A percentile compares a stretch with the other conserved stretches of the same genome.
Evolutionary conservation across 345 rosid species (phyloP).

Genomic region (Bruguiera gymnorhiza): DNA sequence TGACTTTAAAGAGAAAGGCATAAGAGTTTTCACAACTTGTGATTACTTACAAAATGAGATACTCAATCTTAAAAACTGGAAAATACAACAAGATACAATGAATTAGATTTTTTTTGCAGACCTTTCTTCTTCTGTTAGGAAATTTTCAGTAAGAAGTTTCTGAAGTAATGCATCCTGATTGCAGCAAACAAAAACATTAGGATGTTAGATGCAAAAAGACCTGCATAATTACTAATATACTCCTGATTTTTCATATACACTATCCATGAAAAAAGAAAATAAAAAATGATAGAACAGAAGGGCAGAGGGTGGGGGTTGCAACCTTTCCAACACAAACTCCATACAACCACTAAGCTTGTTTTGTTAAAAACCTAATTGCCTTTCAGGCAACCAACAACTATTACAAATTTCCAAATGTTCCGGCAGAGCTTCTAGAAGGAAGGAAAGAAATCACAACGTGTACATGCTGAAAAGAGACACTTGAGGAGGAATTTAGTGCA

Average conservation of each 20-base stretch:
- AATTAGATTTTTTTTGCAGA: constrained; percentile 11
- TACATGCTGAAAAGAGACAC: too few species aligned
- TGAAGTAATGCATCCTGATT: constrained; percentile 81
- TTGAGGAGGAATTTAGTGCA: too few species aligned
- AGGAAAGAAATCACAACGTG: too few species aligned
- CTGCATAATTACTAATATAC: neutral
- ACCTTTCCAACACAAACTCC: too few species aligned
- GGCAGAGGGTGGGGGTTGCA: too few species aligned
- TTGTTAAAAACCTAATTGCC: too few species aligned
- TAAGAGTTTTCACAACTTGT: neutral
- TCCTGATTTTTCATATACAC: neutral
- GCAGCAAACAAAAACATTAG: constrained; percentile 16
- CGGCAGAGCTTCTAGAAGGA: too few species aligned
- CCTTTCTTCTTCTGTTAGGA: constrained; percentile 73
- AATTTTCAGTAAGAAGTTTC: constrained; percentile 61
- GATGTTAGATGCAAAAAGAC: constrained; percentile 7
- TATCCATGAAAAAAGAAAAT: neutral
- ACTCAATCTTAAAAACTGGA: neutral
- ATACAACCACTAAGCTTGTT: too few species aligned
- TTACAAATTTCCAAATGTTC: too few species aligned
- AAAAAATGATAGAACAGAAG: neutral
- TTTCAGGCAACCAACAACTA: too few species aligned
- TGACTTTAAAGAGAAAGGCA: neutral
- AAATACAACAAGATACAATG: neutral
- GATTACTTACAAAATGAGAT: neutral